Conservation (phyloP, 352 stramenopile genomes). For the Phytopythium delawarense region DNA sequence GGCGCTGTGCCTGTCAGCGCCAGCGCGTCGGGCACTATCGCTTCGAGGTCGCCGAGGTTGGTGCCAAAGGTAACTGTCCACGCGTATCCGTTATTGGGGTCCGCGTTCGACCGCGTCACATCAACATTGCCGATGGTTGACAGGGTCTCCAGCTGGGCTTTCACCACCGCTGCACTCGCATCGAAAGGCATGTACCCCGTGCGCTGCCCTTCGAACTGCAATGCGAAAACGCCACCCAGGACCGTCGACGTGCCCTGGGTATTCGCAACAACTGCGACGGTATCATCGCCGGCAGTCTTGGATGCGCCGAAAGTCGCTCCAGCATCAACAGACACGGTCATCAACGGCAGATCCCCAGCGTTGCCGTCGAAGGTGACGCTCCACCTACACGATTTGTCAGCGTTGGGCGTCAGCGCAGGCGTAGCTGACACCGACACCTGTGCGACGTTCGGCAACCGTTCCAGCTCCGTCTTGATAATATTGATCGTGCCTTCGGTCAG, state of each 20-base stretch:
- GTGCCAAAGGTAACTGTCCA: constrained; percentile 93
- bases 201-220: constrained; percentile 84
- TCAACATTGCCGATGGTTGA: constrained; percentile 85
- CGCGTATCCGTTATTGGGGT: constrained; percentile 90
- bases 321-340: constrained; percentile 46
- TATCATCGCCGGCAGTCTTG: constrained; percentile 35
- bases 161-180: constrained; percentile 81
- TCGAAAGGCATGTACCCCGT: constrained; percentile 92
- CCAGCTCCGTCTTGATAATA: constrained; percentile 94
- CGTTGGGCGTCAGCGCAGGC: constrained; percentile 25
- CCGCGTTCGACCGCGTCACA: constrained; percentile 78
- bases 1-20: constrained; percentile 89
- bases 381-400: constrained; percentile 84
- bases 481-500: constrained; percentile 81
- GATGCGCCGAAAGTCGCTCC: constrained; percentile 29
- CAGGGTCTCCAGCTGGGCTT: constrained; percentile 88
- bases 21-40: constrained; percentile 73
- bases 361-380: constrained; percentile 94
- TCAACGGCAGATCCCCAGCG: constrained; percentile 69
- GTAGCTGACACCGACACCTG: constrained; percentile 83
- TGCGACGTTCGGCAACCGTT: constrained; percentile 87
- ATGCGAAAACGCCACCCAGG: constrained; percentile 78
- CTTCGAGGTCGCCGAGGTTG: constrained; percentile 83
- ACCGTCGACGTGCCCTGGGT: constrained; percentile 45
- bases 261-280: constrained; percentile 33